These are phyloP conservation scores for Adenanthera pavonina DNA, from an alignment of 306 rosid genomes.

Conservation along the genomic window DNA sequence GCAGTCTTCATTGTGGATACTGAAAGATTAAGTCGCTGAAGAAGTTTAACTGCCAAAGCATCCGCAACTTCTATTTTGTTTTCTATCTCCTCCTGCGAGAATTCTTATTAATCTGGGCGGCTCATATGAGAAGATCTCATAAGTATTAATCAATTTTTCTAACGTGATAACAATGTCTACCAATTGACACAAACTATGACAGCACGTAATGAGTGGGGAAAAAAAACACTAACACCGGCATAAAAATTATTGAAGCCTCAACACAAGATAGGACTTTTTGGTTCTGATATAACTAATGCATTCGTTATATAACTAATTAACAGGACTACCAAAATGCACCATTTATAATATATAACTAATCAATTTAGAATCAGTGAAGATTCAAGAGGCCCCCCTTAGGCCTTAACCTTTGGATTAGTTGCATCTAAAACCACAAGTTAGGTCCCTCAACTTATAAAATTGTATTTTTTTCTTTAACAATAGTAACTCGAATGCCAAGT, in stretches of 20 bases:
- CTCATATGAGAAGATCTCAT: slow-evolving; percentile 16
- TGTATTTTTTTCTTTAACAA: background rate
- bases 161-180: slow-evolving; percentile 8
- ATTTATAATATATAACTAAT: background rate
- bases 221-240: slow-evolving; percentile 17
- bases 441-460: background rate
- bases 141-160: slow-evolving; percentile 12
- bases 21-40: slow-evolving; percentile 80
- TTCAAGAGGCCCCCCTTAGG: background rate
- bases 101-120: slow-evolving; percentile 27
- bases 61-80: slow-evolving; percentile 83
- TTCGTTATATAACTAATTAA: slow-evolving; percentile 10
- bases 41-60: slow-evolving; percentile 86
- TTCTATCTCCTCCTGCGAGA: slow-evolving; percentile 83
- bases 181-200: slow-evolving; percentile 15
- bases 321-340: slow-evolving; percentile 19
- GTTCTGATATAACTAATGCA: background rate
- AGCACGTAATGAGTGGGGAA: background rate
- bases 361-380: background rate
- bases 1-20: slow-evolving; percentile 78
- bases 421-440: background rate
- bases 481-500: background rate
- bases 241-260: background rate
- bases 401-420: background rate
- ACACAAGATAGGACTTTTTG: slow-evolving; percentile 20